These are phyloP conservation scores for Urochloa ruziziensis DNA, from an alignment of 176 grass and related monocot species.

Conservation along the genomic window DNA sequence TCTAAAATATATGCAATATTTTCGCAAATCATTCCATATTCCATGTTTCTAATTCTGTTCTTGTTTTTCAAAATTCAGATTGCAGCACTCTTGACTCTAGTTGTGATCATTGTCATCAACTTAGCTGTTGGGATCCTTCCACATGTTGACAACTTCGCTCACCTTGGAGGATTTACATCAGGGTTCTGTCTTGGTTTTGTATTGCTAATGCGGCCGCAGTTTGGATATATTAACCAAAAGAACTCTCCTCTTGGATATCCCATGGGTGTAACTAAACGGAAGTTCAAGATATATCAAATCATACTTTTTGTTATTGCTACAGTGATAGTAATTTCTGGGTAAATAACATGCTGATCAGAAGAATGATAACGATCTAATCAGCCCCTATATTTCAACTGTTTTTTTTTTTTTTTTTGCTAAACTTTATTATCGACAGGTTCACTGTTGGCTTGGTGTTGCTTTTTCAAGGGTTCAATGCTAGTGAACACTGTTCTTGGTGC, in stretches of 20 bases:
- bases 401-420: too few species aligned
- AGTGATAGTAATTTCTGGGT: constrained; percentile 56
- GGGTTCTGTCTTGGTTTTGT: constrained; percentile 96
- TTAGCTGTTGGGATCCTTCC: constrained; percentile 85
- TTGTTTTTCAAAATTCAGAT: constrained; percentile 48
- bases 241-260: constrained; percentile 64
- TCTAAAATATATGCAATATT: background rate
- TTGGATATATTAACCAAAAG: constrained; percentile 75
- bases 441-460: constrained; percentile 58
- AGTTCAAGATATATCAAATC: constrained; percentile 84
- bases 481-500: constrained; percentile 78
- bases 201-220: constrained; percentile 80
- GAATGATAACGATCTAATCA: background rate
- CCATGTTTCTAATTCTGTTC: constrained; percentile 24
- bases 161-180: constrained; percentile 84
- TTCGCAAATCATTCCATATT: background rate
- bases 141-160: constrained; percentile 92
- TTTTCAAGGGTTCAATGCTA: constrained; percentile 61
- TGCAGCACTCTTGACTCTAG: constrained; percentile 70
- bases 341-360: constrained; percentile 28
- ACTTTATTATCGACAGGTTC: constrained; percentile 61
- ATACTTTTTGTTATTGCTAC: constrained; percentile 57
- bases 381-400: background rate
- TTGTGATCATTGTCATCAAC: constrained; percentile 76
- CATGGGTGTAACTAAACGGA: constrained; percentile 48